Conservation (phyloP, 495 filamentous ascomycete genomes). For the Podospora appendiculata region DNA sequence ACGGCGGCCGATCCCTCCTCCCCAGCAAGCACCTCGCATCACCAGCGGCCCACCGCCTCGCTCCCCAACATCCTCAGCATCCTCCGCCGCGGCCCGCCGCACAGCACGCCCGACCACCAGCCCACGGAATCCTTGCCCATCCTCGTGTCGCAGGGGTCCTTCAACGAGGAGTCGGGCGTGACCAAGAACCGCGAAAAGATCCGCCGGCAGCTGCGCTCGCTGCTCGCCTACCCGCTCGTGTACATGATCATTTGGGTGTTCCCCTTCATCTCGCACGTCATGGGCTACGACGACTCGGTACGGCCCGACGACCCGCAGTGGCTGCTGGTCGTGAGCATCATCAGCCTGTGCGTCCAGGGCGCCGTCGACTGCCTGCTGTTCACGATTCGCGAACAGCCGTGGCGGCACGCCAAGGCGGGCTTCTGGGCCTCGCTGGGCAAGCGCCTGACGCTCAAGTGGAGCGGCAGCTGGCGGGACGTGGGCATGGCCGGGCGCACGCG, state of each 20-base stretch:
- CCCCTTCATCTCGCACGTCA: slow-evolving; percentile 57
- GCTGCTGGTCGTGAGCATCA: slow-evolving; percentile 46
- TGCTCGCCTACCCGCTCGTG: slow-evolving; percentile 65
- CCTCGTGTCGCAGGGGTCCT: slow-evolving; percentile 1
- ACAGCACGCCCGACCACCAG: neutral
- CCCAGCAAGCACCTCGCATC: neutral
- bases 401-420: slow-evolving; percentile 50
- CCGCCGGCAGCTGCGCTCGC: slow-evolving; percentile 55
- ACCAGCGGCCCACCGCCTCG: neutral
- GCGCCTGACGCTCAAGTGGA: slow-evolving; percentile 9
- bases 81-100: neutral
- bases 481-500: slow-evolving; percentile 25
- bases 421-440: slow-evolving; percentile 27
- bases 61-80: no score
- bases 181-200: slow-evolving; percentile 44
- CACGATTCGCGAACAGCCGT: slow-evolving; percentile 57
- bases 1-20: neutral
- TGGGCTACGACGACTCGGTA: slow-evolving; percentile 47
- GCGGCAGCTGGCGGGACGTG: slow-evolving; percentile 6
- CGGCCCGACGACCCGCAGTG: slow-evolving; percentile 39
- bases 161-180: slow-evolving; percentile 17
- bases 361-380: slow-evolving; percentile 63
- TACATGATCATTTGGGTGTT: slow-evolving; percentile 67
- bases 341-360: slow-evolving; percentile 53
- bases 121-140: slow-evolving; percentile 3